These are phyloP conservation scores for Aureoboletus auriporus DNA, from an alignment of 768 basidiomycete species.

Conservation along the genomic window DNA sequence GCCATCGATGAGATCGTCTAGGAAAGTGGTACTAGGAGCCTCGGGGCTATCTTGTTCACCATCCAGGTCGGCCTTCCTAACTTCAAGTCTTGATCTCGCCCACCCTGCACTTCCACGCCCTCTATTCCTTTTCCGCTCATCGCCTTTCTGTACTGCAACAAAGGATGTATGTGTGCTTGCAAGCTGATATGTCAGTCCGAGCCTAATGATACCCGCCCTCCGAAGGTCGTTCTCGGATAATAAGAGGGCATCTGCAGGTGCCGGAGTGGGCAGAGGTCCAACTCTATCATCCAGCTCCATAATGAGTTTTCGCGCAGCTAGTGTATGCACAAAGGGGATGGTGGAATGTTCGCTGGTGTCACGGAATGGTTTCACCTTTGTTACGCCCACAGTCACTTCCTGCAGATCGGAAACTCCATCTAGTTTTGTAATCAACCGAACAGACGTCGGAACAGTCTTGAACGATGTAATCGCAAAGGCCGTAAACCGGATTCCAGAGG, in stretches of 20 bases:
- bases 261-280: constrained; percentile 31
- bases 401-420: constrained; percentile 20
- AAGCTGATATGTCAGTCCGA: constrained; percentile 51
- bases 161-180: constrained; percentile 53
- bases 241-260: constrained; percentile 20
- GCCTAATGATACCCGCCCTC: constrained; percentile 44
- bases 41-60: not conserved
- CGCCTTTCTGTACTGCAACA: constrained; percentile 45
- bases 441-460: constrained; percentile 19
- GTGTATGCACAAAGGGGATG: constrained; percentile 44
- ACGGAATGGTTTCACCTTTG: constrained; percentile 23
- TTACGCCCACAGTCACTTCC: constrained; percentile 19
- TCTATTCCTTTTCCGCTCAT: constrained; percentile 11
- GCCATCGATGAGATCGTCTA: constrained; percentile 18
- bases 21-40: constrained; percentile 2
- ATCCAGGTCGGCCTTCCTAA: not conserved
- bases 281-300: constrained; percentile 41
- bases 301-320: constrained; percentile 54
- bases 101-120: constrained; percentile 3
- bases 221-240: constrained; percentile 32
- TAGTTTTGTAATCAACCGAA: constrained; percentile 26
- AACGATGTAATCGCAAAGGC: constrained; percentile 31
- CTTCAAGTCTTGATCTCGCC: constrained; percentile 16
- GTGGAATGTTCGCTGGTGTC: constrained; percentile 7
- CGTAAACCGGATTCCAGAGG: constrained; percentile 31